phyloP scores from a whole-genome alignment of 2,329 filamentous ascomycete genomes.

The Myriosclerotinia curreyana region DNA sequence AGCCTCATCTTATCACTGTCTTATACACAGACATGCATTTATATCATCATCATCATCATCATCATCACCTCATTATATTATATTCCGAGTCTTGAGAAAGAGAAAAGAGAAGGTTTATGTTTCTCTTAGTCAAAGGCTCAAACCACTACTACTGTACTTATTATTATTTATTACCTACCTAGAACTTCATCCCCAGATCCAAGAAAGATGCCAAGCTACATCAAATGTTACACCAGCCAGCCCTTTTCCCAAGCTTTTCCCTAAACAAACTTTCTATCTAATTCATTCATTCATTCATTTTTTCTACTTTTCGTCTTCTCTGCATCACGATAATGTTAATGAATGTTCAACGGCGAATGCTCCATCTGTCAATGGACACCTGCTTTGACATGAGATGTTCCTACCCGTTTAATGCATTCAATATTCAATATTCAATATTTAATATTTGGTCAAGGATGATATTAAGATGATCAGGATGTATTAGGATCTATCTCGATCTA shows the following conservation, averaged over 20 bases:
- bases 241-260: background rate
- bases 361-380: constrained; percentile 17
- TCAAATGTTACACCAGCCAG: constrained; percentile 8
- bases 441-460: no score
- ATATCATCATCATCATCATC: no score
- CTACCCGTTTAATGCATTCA: constrained; percentile 10
- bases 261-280: no score
- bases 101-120: no score
- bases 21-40: background rate
- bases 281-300: background rate
- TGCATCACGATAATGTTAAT: constrained; percentile 27
- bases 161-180: no score
- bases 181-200: background rate
- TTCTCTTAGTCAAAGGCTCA: background rate
- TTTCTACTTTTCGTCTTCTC: constrained; percentile 13
- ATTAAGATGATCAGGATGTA: background rate
- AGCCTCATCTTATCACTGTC: constrained; percentile 4
- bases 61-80: no score
- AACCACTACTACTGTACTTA: no score
- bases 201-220: constrained; percentile 6
- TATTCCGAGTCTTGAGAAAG: background rate
- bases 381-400: constrained; percentile 15
- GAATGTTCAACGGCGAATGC: constrained; percentile 14
- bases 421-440: no score
- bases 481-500: no score